Evolutionary conservation across 192 early-diverging fungal genomes (phyloP).

Genomic region (Allomyces javanicus): DNA sequence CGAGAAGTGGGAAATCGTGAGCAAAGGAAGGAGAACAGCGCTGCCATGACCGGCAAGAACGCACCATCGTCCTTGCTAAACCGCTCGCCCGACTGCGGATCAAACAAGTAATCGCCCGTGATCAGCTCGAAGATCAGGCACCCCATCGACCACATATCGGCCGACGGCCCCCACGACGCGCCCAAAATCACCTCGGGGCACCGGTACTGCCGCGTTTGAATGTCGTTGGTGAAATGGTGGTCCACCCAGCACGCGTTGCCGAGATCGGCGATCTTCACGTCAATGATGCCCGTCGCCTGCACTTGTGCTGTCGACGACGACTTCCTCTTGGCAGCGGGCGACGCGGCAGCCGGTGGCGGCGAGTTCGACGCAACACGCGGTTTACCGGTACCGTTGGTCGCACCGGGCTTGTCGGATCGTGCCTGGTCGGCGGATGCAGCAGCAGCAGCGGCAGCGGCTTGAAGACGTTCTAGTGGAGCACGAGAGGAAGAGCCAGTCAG

Average conservation of each 20-base stretch:
- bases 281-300: conserved; percentile 14
- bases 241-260: conserved; percentile 93
- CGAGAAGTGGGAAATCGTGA: neutral
- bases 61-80: conserved; percentile 83
- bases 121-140: conserved; percentile 88
- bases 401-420: too few relatives aligned
- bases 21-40: neutral
- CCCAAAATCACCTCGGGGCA: conserved; percentile 90
- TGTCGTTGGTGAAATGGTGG: conserved; percentile 87
- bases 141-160: conserved; percentile 87
- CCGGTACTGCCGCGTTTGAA: conserved; percentile 94
- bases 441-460: too few relatives aligned
- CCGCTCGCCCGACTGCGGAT: conserved; percentile 61
- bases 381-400: too few relatives aligned
- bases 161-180: conserved; percentile 56
- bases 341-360: conserved; percentile 4
- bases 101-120: conserved; percentile 87
- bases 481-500: too few relatives aligned
- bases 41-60: neutral
- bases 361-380: neutral
- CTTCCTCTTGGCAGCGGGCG: conserved; percentile 2
- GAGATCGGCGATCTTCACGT: conserved; percentile 88
- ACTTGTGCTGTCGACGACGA: conserved; percentile 4
- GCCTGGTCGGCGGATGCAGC: too few relatives aligned
- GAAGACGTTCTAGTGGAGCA: too few relatives aligned